These are phyloP conservation scores for Ogataea corticis DNA, from an alignment of 805 yeast species.

Conservation along the genomic window DNA sequence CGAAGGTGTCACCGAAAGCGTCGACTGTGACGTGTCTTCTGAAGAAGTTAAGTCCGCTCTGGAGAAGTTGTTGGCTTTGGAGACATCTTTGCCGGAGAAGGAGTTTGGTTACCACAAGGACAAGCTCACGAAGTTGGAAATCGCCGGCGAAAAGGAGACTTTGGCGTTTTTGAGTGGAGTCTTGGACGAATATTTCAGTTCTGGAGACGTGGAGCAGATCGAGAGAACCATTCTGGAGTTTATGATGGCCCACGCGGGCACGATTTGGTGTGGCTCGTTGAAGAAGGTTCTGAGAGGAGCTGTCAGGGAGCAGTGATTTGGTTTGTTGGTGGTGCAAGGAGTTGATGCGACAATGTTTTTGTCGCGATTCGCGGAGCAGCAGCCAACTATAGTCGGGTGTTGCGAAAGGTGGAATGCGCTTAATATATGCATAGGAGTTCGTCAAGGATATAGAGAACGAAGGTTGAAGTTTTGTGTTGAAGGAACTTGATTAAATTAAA, in stretches of 20 bases:
- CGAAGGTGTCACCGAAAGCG: too few species aligned
- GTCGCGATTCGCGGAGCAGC: too few species aligned
- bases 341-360: background rate
- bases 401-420: background rate
- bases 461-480: too few species aligned
- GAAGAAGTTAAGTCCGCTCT: constrained; percentile 19
- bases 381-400: too few species aligned
- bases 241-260: constrained; percentile 58
- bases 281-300: constrained; percentile 44
- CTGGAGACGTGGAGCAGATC: constrained; percentile 19
- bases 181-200: constrained; percentile 22
- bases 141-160: constrained; percentile 32
- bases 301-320: background rate
- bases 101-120: constrained; percentile 45
- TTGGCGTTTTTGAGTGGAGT: constrained; percentile 28
- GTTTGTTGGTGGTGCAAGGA: background rate
- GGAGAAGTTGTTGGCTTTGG: constrained; percentile 24
- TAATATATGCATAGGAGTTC: too few species aligned
- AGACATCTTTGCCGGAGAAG: constrained; percentile 38
- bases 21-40: constrained; percentile 1
- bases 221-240: constrained; percentile 44
- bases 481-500: too few species aligned
- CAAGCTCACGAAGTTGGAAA: constrained; percentile 35
- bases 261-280: constrained; percentile 68
- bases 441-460: too few species aligned